Evolutionary conservation across 2,329 filamentous ascomycete species (phyloP), one percentile per base, ranked within the genome.

Genomic region (Plenodomus tracheiphilus): DNA sequence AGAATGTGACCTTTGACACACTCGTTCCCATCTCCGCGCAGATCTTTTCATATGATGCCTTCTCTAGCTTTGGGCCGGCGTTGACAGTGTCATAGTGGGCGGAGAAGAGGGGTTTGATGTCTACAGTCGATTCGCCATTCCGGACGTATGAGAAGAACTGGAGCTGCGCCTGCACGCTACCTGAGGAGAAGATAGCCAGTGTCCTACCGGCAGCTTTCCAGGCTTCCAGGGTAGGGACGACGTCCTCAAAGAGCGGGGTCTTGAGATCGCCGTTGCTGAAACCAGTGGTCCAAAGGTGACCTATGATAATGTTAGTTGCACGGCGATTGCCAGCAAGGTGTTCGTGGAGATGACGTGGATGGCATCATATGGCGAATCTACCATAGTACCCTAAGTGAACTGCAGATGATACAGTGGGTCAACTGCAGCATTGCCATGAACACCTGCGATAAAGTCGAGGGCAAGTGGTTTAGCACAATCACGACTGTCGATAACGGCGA

Each of bases 171-270:
- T 86, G 80, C 5, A 93, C 86, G 18, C 87, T 91, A 25, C 89
- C 89, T 11, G 87, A 91, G 3, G 87, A 91, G 75, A 92, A 94
- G 65, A 94, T 92, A 61, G 88, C 83, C 56, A 92, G 65, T 9
- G 61, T 79, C 53, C 83, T 75, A 20, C 80, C 81, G 22, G 76
- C 70, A 15, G 72, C 68, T 46, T 80, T 77, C 83, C 88, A 91
- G 37, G 74, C 61, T 44, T 76, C 72, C 54, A 91, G 76, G 54
- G 81, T 80, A 8, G 83, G 79, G n/a, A 82, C 76, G 16, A 93
- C 89, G 64, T 94, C 89, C 4, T 81, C 74, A 68, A 91, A 94
- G 50, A 94, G 77, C 9, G 87, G 86, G 20, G 88, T 88, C 53
- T 82, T 81, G 55, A 93, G 81, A 53, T 84, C 79, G 44, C 88